These are phyloP conservation scores for Cornus suecica DNA, from an alignment of 148 eudicot species.

Conservation along the genomic window DNA sequence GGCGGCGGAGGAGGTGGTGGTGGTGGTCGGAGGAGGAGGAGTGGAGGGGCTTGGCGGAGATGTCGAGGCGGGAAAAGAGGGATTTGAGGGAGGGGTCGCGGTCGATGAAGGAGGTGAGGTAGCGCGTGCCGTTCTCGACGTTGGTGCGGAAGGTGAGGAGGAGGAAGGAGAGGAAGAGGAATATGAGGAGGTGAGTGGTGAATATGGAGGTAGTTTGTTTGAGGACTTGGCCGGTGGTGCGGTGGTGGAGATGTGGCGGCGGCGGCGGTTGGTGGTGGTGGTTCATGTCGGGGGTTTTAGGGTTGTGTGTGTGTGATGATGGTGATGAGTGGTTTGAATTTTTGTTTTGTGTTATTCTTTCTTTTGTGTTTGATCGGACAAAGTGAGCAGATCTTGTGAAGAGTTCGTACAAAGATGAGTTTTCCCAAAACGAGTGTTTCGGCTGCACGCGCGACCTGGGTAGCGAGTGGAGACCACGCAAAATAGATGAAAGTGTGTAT, in stretches of 20 bases:
- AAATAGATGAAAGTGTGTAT: too few relatives aligned
- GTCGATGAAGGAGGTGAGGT: constrained; percentile 59
- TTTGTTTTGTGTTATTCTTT: neutral
- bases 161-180: constrained; percentile 56
- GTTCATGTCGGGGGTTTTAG: constrained; percentile 17
- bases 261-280: constrained; percentile 18
- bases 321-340: neutral
- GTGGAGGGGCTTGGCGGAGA: constrained; percentile 20
- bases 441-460: neutral
- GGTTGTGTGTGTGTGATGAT: neutral
- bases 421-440: neutral
- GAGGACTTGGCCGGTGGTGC: constrained; percentile 46
- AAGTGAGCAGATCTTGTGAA: neutral
- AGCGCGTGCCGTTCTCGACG: constrained; percentile 56
- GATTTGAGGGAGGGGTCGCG: constrained; percentile 61
- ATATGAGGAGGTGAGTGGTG: constrained; percentile 46
- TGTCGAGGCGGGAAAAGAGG: constrained; percentile 60
- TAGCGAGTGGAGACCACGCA: neutral
- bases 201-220: constrained; percentile 32
- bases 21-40: constrained; percentile 6
- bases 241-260: constrained; percentile 27
- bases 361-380: neutral
- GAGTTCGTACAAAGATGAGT: neutral
- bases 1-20: constrained; percentile 19
- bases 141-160: constrained; percentile 72